Base-by-base conservation (phyloP, 768 basidiomycete species). In the Paxillus rubicundulus region DNA sequence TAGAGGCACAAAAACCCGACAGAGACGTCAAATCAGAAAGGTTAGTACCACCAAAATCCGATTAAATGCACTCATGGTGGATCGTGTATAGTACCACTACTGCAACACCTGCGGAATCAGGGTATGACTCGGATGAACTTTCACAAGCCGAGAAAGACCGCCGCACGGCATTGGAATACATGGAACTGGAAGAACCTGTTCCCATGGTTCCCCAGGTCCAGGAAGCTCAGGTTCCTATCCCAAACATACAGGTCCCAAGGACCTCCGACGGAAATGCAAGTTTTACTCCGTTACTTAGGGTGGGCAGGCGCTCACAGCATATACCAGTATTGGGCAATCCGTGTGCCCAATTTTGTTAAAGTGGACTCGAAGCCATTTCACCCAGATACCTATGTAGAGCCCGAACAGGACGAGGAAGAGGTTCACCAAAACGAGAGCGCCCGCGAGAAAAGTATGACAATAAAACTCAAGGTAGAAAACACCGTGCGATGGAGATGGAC, bases 401-500 rank as follows among this genome's bases (percentile, higher is more conserved):
- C 90, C 16, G 91, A 92, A 61, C 85, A 89, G 30, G 89, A 90
- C 37, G 80, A 83, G 30, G 85, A 82, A 38, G 82, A 86, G 45
- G 61, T 73, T 14, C 75, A 78, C 28, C 74, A 80, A 47, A 78
- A 74, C 9, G 84, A 85, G 51, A 82, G 77, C 13, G 69, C 84
- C 20, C 82, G 85, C 48, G 87, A 91, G 69, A 86, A 85, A 70
- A 87, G 86, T 51, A 89, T 89, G 85, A 78, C 82, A 40, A 86
- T 91, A 63, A 92, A 91, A 66, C 79, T 91, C 45, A 87, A 89
- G 59, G 90, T 97, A 8, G 91, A 93, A 74, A 97, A 97, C 68
- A 95, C 94, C 5, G 78, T 98, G 17, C 81, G 97, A 36, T 99
- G 97, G 97, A 84, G 86, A 61, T 99, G 97, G 97, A 77, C 78